A percentile compares a stretch with the other conserved stretches of the same genome.
These are phyloP conservation scores for Senna tora DNA, from an alignment of 306 rosid species.

Conservation along the genomic window DNA sequence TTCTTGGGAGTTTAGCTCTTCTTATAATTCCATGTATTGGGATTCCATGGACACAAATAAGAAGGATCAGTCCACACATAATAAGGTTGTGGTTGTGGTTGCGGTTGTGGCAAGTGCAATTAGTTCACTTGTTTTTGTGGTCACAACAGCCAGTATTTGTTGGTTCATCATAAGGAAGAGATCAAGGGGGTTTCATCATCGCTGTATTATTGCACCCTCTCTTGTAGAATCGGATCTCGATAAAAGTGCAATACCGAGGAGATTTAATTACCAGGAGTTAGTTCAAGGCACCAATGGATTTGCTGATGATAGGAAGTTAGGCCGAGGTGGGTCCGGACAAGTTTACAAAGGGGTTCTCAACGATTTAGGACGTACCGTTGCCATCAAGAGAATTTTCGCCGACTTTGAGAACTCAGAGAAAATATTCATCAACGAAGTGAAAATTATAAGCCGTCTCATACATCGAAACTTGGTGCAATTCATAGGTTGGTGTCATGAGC, in stretches of 20 bases:
- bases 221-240: not conserved
- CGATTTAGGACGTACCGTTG: slow-evolving; percentile 21
- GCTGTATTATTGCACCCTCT: no score
- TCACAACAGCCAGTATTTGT: not conserved
- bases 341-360: slow-evolving; percentile 40
- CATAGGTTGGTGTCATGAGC: not conserved
- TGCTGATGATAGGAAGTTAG: slow-evolving; percentile 33
- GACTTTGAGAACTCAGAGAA: not conserved
- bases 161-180: not conserved
- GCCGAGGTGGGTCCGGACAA: slow-evolving; percentile 48
- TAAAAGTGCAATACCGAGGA: slow-evolving; percentile 32
- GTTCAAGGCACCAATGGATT: slow-evolving; percentile 40
- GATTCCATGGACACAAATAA: not conserved
- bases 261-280: slow-evolving; percentile 40
- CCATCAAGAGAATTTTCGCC: slow-evolving; percentile 40
- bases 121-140: not conserved
- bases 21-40: not conserved
- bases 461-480: not conserved
- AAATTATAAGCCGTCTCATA: not conserved
- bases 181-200: no score
- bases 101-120: no score
- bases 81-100: no score
- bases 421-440: not conserved
- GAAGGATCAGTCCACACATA: no score
- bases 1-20: slow-evolving; percentile 32